Evolutionary conservation across 2,329 filamentous ascomycete genomes (phyloP).

Genomic region (Didymella pomorum): DNA sequence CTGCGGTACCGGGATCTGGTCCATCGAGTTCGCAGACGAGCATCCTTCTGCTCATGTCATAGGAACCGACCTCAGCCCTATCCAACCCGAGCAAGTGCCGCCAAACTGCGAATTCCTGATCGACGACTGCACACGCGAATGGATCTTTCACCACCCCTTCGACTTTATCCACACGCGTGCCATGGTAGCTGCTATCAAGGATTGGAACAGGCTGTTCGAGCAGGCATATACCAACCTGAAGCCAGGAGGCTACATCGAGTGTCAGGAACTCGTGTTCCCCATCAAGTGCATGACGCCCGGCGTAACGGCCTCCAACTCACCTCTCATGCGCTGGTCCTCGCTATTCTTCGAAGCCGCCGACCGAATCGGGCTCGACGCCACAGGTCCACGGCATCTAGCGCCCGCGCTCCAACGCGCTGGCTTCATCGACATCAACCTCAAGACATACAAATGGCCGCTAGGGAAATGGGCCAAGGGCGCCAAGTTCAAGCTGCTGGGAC

Average conservation of each 20-base stretch:
- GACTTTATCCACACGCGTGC: slow-evolving; percentile 66
- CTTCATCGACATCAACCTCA: slow-evolving; percentile 40
- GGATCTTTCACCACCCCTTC: slow-evolving; percentile 63
- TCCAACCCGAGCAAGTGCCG: slow-evolving; percentile 42
- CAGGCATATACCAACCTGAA: slow-evolving; percentile 52
- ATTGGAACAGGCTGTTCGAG: slow-evolving; percentile 61
- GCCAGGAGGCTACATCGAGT: slow-evolving; percentile 61
- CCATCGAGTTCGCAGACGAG: slow-evolving; percentile 43
- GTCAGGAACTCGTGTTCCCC: slow-evolving; percentile 54
- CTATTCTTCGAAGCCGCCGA: slow-evolving; percentile 37
- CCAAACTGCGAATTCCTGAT: slow-evolving; percentile 48
- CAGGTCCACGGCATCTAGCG: slow-evolving; percentile 51
- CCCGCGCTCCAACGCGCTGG: slow-evolving; percentile 34
- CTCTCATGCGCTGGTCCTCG: slow-evolving; percentile 39
- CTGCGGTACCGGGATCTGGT: slow-evolving; percentile 47
- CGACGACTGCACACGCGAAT: slow-evolving; percentile 57
- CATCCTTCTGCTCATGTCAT: slow-evolving; percentile 45
- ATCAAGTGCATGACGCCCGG: slow-evolving; percentile 34
- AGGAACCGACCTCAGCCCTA: slow-evolving; percentile 47
- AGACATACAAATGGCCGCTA: slow-evolving; percentile 44
- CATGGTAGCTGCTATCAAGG: slow-evolving; percentile 62
- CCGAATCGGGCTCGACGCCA: slow-evolving; percentile 50
- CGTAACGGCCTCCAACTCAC: slow-evolving; percentile 33
- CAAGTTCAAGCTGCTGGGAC: slow-evolving; percentile 39
- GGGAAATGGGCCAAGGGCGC: slow-evolving; percentile 45